Base-by-base conservation (phyloP, 1,284 basidiomycete species). In the Veloboletus limbatus region DNA sequence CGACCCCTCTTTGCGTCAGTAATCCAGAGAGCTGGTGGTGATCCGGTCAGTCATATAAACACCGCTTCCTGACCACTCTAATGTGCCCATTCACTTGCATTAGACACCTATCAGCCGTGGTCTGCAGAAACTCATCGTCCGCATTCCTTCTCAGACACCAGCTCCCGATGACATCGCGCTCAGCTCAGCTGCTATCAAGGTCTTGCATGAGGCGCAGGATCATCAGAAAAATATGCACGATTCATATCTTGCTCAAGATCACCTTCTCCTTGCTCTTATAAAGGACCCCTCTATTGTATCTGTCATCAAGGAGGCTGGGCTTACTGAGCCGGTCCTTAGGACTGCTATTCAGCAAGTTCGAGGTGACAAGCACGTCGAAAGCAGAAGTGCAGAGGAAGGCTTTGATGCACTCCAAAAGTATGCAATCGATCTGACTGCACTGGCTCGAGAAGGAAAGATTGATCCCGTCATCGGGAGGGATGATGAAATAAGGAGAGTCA, bases 381-480 rank as follows among this genome's bases (percentile, higher is more conserved):
- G 78, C 53, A 86, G 80, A 65, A 83, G 77, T 18, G 90, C 92
- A 0, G 90, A 92, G 59, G 82, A 91, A 59, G 88, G 88, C n/a
- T 92, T 92, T 55, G 88, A 92, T 52, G 90, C 90, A 3, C 69
- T 93, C 20, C 79, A 82, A 49, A 91, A 90, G 61, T 90, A 90
- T 61, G 88, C 88, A 1, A 73, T 92, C 21, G 93, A 97, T 66
- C 71, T 97, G 42, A 97, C 94, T 1, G 76, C 87, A 10, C 74
- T 95, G 9, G 94, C 94, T 22, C 82, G 84, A 62, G 87, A 93
- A 63, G 93, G 93, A 24, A 94, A 95, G 67, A 82, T 97, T 28
- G 94, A 97, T 64, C 94, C 93, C 2, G 89, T 94, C 39, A 92
- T 97, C 51, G 93, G 93, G 13, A 80, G 92, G 48, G 91, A 88